Evolutionary conservation across 225 moss, liverwort and hornwort species (phyloP), one percentile per base, ranked within the genome.

Genomic region (Polytrichum commune): DNA sequence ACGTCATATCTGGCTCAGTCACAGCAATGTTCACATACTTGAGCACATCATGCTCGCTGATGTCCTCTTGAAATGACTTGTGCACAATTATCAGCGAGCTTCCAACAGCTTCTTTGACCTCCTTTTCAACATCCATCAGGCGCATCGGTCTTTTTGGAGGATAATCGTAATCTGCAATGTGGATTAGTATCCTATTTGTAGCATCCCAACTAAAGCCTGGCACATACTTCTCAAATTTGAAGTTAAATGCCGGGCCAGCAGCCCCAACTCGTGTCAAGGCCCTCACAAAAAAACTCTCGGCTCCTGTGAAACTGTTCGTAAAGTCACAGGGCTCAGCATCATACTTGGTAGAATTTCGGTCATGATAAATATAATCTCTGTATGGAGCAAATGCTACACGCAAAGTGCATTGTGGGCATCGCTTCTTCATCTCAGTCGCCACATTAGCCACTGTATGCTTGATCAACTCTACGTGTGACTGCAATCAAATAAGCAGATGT

Each of bases 321-420:
- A 93, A 90, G 63, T 96, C 93, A 69, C 93, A 96, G 27, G 85
- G 83, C 57, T 93, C 90, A 23, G 80, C 86, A 7, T 79, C 78
- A 63, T 95, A 92, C 65, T 84, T 82, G 28, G 69, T 84, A 27
- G 90, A 84, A 75, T 93, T 87, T 46, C 13, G 13, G 46, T 4
- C 46, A 46, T 46, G 13, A 46, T 46, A 4, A 65, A 84, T 91
- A 53, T 96, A 96, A 68, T 96, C 96, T 67, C 93, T 88, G 32
- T 96, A 96, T 16, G 93, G 85, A 5, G 91, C 93, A 74, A 96
- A 93, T 2, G 91, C 90, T 46, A 96, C 96, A 57, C 96, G 85
- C 90, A 96, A 60, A 76, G 83, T 84, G 74, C 91, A 93, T 30
- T 96, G 85, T 20, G 93, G 91, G 69, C 90, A 96, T 33, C 85